These are phyloP conservation scores for Aspergillus vadensis DNA, from an alignment of 2,329 filamentous ascomycete species.

Conservation along the genomic window DNA sequence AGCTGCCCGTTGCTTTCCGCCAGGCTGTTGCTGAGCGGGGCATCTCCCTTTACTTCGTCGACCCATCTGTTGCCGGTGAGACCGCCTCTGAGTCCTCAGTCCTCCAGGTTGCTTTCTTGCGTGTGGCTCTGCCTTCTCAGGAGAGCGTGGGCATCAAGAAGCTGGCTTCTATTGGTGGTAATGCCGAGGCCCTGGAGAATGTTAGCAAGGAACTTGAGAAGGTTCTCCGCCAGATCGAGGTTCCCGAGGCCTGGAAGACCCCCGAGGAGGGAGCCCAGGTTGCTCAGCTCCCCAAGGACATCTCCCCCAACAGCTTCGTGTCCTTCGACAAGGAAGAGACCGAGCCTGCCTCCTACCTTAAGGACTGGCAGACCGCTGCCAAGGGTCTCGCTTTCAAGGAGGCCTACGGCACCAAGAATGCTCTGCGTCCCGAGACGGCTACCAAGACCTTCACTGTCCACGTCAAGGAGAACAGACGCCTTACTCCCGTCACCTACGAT, in stretches of 20 bases:
- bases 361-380: slow-evolving; percentile 79
- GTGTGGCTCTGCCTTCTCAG: slow-evolving; percentile 69
- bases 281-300: slow-evolving; percentile 59
- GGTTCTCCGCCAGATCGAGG: slow-evolving; percentile 70
- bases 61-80: slow-evolving; percentile 68
- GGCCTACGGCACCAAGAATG: slow-evolving; percentile 73
- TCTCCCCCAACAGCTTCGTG: slow-evolving; percentile 79
- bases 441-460: slow-evolving; percentile 84
- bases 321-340: slow-evolving; percentile 74
- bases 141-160: slow-evolving; percentile 66
- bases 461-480: slow-evolving; percentile 91
- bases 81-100: slow-evolving; percentile 70
- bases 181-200: slow-evolving; percentile 64
- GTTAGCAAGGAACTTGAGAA: slow-evolving; percentile 63
- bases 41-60: slow-evolving; percentile 72
- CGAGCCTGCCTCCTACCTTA: slow-evolving; percentile 67
- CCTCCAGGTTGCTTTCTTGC: slow-evolving; percentile 80
- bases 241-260: slow-evolving; percentile 79
- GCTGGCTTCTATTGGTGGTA: slow-evolving; percentile 62
- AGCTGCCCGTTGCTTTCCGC: slow-evolving; percentile 69
- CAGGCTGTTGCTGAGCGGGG: slow-evolving; percentile 71
- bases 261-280: slow-evolving; percentile 52
- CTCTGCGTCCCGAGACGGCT: slow-evolving; percentile 80
- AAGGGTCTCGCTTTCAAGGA: slow-evolving; percentile 94
- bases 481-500: slow-evolving; percentile 86